A percentile compares a stretch with the other conserved stretches of the same genome.
Conservation (phyloP, 768 basidiomycete genomes). For the Leccinum boreale region DNA sequence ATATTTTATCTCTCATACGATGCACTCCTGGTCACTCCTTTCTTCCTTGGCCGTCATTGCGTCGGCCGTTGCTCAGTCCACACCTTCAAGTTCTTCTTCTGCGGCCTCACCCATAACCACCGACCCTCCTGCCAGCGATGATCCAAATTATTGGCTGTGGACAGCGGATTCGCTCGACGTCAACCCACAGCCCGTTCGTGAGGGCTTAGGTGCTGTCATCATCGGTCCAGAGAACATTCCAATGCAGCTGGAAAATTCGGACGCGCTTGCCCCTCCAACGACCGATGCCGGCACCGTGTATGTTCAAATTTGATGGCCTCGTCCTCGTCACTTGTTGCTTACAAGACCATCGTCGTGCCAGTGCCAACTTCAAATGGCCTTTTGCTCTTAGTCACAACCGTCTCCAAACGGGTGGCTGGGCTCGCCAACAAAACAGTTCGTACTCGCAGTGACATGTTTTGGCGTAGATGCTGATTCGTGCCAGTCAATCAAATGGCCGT, state of each 20-base stretch:
- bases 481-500: conserved; percentile 40
- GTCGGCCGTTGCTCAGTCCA: conserved; percentile 16
- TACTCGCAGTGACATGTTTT: background rate
- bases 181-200: conserved; percentile 44
- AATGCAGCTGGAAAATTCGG: conserved; percentile 54
- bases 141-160: conserved; percentile 48
- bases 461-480: background rate
- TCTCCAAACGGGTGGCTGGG: conserved; percentile 62
- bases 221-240: conserved; percentile 58
- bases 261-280: conserved; percentile 55
- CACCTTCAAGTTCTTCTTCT: conserved; percentile 23
- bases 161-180: conserved; percentile 21
- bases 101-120: conserved; percentile 39
- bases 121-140: conserved; percentile 40
- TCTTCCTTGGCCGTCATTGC: conserved; percentile 19
- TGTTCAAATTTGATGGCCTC: conserved; percentile 7
- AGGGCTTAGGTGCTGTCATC: conserved; percentile 41
- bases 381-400: conserved; percentile 60
- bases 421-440: conserved; percentile 57
- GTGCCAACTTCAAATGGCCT: conserved; percentile 59
- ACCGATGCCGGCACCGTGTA: conserved; percentile 57
- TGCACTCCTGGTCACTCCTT: conserved; percentile 32
- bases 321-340: background rate
- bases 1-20: conserved; percentile 18
- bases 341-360: conserved; percentile 5